Conservation (phyloP, 495 filamentous ascomycete genomes). For the Parmelia sp. region DNA sequence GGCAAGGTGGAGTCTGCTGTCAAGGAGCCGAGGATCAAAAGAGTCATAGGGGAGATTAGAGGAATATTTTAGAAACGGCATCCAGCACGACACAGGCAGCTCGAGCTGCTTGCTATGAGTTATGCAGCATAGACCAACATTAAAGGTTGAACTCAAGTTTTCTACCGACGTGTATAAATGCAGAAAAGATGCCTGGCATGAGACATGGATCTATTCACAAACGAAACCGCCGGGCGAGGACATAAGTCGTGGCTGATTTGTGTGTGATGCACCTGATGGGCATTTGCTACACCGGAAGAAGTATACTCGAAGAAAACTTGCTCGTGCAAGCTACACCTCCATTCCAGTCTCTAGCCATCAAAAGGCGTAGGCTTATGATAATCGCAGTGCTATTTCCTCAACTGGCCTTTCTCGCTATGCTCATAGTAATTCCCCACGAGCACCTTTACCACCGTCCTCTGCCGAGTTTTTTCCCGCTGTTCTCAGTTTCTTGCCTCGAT, state of each 20-base stretch:
- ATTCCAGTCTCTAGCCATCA: neutral
- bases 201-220: neutral
- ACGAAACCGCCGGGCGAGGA: neutral
- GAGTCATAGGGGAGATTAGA: slow-evolving; percentile 43
- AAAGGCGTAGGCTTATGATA: neutral
- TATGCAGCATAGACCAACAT: neutral
- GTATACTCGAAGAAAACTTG: neutral
- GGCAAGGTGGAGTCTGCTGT: slow-evolving; percentile 31
- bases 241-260: neutral
- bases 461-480: neutral
- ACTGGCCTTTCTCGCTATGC: neutral
- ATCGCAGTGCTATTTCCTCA: neutral
- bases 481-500: slow-evolving; percentile 4
- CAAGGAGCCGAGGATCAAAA: slow-evolving; percentile 46
- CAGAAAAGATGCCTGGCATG: neutral
- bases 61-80: slow-evolving; percentile 22
- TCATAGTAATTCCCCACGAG: neutral
- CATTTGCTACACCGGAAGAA: neutral
- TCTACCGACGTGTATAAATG: neutral
- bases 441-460: neutral
- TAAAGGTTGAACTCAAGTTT: neutral
- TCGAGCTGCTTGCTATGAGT: neutral
- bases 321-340: neutral
- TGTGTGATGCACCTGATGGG: neutral
- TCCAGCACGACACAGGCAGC: neutral